Base-by-base conservation (phyloP, 2,329 filamentous ascomycete genomes). In the Fusarium sp. region DNA sequence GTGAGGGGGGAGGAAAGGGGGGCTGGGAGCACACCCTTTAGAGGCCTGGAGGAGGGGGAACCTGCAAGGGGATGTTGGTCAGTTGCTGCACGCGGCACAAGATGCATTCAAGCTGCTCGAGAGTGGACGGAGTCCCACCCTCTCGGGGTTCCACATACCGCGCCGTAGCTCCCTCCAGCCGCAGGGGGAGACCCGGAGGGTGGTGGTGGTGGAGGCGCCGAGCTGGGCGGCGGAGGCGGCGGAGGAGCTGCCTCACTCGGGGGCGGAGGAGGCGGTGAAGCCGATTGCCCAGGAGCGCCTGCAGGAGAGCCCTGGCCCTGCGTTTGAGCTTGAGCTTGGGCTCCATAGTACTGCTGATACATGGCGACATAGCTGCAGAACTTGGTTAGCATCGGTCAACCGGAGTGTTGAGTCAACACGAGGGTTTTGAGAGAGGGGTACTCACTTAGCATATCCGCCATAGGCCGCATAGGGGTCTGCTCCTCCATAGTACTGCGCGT, bases 391-490 rank as follows among this genome's bases (percentile, higher is more conserved):
- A 24, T 64, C 20, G 39, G 52, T 31, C 27, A 54, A 56, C 24
- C 18, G 18, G n/a, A 57, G 39, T 50, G 50, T 61, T 22, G 10
- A 65, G 48, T 37, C 29, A 63, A 27, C 43, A 60, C 16, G 33
- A 57, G 22, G 22, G 4, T n/a, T 13, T n/a, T 16, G 56, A 41
- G 22, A 29, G 56, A 52, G 48, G 48, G 24, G 24, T 35, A 77
- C 86, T 80, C 88, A 94, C 85, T 93, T 93, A 77, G 92, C 90
- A 83, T 97, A 98, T 64, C 96, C 96, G 72, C 96, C 96, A 77
- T 97, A 98, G 10, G 94, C 92, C 48, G 95, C 95, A 82, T 98
- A 98, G 0, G 95, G 96, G 79, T 98, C 95, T 72, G 89, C 86
- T 64, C 87, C 87, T 72, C 88, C 88, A 71, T 95, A 96, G 82